Conservation (phyloP, 2,329 filamentous ascomycete genomes). For the Xylaria polymorpha region DNA sequence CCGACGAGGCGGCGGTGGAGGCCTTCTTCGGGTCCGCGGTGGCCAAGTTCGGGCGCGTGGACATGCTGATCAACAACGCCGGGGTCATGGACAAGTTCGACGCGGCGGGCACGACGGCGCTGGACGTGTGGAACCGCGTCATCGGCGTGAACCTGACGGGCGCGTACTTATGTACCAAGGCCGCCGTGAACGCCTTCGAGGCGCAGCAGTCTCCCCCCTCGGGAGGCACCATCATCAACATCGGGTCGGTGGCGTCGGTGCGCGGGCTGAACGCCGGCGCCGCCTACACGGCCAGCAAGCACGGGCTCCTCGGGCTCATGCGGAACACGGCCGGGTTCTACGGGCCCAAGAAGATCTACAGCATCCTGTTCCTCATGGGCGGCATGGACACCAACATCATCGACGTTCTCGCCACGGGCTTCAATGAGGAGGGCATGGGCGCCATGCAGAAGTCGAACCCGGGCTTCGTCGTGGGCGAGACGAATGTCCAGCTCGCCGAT, state of each 20-base stretch:
- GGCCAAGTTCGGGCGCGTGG: conserved; percentile 58
- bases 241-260: conserved; percentile 38
- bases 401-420: conserved; percentile 54
- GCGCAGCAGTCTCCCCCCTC: conserved; percentile 51
- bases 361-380: conserved; percentile 63
- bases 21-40: conserved; percentile 44
- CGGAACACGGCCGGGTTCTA: conserved; percentile 70
- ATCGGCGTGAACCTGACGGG: conserved; percentile 68
- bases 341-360: conserved; percentile 63
- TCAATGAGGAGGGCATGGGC: conserved; percentile 51
- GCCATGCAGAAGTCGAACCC: conserved; percentile 46
- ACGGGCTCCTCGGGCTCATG: conserved; percentile 64
- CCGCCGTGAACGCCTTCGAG: conserved; percentile 61
- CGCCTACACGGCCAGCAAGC: conserved; percentile 66
- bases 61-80: conserved; percentile 70
- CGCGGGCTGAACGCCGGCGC: conserved; percentile 51
- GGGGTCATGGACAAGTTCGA: conserved; percentile 68
- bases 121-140: conserved; percentile 63
- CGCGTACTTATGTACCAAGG: conserved; percentile 63
- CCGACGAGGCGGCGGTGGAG: conserved; percentile 49
- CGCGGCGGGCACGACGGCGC: conserved; percentile 60
- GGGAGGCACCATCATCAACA: conserved; percentile 46
- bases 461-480: conserved; percentile 46
- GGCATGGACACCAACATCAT: conserved; percentile 68
- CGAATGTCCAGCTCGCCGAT: conserved; percentile 49